Evolutionary conservation across 805 yeast genomes (phyloP).

Genomic region (Saturnispora ahearnii): DNA sequence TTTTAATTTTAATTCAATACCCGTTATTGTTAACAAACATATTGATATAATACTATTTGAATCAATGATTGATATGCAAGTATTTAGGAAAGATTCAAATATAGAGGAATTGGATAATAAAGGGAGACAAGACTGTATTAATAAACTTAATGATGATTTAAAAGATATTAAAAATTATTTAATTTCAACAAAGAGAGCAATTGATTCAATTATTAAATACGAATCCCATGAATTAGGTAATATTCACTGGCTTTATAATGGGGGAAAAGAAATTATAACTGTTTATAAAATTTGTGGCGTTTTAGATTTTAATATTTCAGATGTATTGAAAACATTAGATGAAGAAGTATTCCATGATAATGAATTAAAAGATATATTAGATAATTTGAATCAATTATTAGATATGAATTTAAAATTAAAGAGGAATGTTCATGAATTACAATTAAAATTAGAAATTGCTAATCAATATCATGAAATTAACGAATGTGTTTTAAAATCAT

Average conservation of each 20-base stretch:
- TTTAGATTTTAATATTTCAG: slow-evolving; percentile 29
- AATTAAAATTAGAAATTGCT: slow-evolving; percentile 31
- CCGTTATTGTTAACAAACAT: slow-evolving; percentile 3
- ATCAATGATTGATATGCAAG: neutral
- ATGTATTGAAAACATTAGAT: slow-evolving; percentile 29
- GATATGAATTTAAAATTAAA: slow-evolving; percentile 24
- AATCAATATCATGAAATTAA: slow-evolving; percentile 38
- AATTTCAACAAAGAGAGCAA: neutral
- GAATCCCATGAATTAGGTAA: slow-evolving; percentile 1
- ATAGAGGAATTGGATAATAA: neutral
- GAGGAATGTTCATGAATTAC: slow-evolving; percentile 22
- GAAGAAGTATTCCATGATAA: slow-evolving; percentile 3
- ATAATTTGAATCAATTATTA: slow-evolving; percentile 27
- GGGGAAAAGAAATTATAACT: slow-evolving; percentile 25
- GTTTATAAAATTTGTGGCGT: slow-evolving; percentile 25
- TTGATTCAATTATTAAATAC: neutral
- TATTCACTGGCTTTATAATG: slow-evolving; percentile 27
- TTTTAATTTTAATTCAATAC: slow-evolving; percentile 22
- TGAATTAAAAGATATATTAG: slow-evolving; percentile 17
- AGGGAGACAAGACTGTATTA: neutral
- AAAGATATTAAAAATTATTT: neutral
- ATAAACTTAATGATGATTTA: neutral
- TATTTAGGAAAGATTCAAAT: neutral
- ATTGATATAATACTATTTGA: slow-evolving; percentile 4
- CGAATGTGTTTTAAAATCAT: slow-evolving; percentile 33